Conservation (phyloP, 2,329 filamentous ascomycete species). For the Fusarium miscanthi region DNA sequence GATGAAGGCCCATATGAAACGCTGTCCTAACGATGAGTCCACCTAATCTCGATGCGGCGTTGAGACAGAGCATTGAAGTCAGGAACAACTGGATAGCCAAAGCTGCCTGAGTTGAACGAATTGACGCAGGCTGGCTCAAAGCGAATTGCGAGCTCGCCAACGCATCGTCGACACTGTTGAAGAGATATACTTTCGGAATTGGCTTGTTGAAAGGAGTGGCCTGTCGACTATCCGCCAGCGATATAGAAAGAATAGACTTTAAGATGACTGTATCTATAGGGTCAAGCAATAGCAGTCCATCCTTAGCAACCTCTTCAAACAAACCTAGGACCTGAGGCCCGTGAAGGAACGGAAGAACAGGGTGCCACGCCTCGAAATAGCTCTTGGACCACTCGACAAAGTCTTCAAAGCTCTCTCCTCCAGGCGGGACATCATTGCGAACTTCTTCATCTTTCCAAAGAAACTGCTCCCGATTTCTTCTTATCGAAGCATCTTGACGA, state of each 20-base stretch:
- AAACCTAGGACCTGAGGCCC: conserved; percentile 61
- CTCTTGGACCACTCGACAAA: conserved; percentile 61
- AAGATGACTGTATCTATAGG: background rate
- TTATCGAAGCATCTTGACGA: conserved; percentile 34
- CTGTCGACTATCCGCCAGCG: conserved; percentile 64
- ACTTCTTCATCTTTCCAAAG: conserved; percentile 54
- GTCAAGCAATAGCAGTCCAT: conserved; percentile 30
- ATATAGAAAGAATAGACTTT: conserved; percentile 64
- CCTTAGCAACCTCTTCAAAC: conserved; percentile 56
- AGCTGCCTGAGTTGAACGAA: conserved; percentile 61
- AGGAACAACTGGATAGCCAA: conserved; percentile 66
- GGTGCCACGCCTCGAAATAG: conserved; percentile 70
- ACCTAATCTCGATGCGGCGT: conserved; percentile 66
- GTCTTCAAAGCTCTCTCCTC: conserved; percentile 55
- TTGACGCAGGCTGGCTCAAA: conserved; percentile 59
- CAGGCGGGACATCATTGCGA: conserved; percentile 4
- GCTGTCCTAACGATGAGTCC: conserved; percentile 66
- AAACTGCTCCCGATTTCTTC: conserved; percentile 26
- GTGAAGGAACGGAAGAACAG: conserved; percentile 66
- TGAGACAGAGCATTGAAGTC: conserved; percentile 65
- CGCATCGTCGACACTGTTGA: conserved; percentile 60
- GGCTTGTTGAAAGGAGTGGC: conserved; percentile 38
- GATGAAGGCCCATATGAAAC: conserved; percentile 68
- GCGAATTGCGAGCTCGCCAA: conserved; percentile 61
- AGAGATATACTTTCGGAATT: conserved; percentile 58